Base-by-base conservation (phyloP, 2,329 filamentous ascomycete genomes). In the Fusarium xyrophilum region DNA sequence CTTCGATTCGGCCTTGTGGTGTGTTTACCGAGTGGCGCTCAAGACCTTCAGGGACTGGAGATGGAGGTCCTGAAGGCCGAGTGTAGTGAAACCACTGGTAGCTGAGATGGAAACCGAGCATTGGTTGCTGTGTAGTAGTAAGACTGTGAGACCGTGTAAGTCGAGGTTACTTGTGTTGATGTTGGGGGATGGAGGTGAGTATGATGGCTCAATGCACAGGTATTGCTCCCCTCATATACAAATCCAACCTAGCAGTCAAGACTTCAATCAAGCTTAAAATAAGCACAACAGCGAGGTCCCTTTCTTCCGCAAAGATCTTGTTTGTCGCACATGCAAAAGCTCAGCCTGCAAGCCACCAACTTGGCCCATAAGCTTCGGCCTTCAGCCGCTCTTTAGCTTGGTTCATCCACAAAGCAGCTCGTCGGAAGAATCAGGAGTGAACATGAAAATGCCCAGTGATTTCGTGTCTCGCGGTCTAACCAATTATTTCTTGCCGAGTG, bases 1-100 rank as follows among this genome's bases (percentile, higher is more conserved):
- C 71, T 70, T 87, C 84, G n/a, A 87, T 76, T 5, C 77, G 74
- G 4, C 84, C 84, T 5, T 75, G 76, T 6, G 80, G 72, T 0
- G 83, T 85, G 21, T 76, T 64, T 53, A 86, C 74, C 73, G 80
- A 84, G 44, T 75, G 76, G 13, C 83, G 79, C 56, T 79, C 77
- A 47, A 86, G 78, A 9, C 79, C 79, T 2, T 73, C 23, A 0
- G 83, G 84, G 3, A 63, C 54, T 6, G 65, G 64, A 21, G 56
- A 60, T 7, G 68, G 64, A 33, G 67, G 59, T 7, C 70, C 72
- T 21, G 69, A 64, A n/a, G 73, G 73, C 44, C 71, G 59, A 21
- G 65, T 69, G 32, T 66, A 75, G 54, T 63, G 28, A 52, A 75
- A 67, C 73, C 72, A 75, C 43, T 73, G 50, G 14, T 73, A 75